Evolutionary conservation across 805 yeast genomes (phyloP).

Genomic region (Brettanomyces sp.): DNA sequence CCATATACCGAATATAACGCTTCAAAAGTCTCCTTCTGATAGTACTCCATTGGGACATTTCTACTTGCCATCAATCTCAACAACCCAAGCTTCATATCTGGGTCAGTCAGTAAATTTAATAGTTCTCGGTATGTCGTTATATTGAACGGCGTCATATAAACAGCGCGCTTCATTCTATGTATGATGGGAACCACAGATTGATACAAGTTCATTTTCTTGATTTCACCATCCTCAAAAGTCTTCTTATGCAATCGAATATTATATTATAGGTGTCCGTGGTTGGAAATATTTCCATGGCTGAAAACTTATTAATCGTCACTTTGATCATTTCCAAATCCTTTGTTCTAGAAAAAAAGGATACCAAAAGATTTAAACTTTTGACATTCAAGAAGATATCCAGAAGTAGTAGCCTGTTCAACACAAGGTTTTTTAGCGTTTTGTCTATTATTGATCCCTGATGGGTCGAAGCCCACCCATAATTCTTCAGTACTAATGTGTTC

Average conservation of each 20-base stretch:
- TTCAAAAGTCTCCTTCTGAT: not conserved
- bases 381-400: slow-evolving; percentile 1
- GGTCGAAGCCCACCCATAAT: not conserved
- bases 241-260: slow-evolving; percentile 1
- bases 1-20: slow-evolving; percentile 1
- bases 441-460: not conserved
- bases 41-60: not conserved
- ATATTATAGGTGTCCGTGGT: slow-evolving; percentile 4
- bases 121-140: not conserved
- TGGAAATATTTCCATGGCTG: slow-evolving; percentile 2
- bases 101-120: not conserved
- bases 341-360: slow-evolving; percentile 4
- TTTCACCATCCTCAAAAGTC: not conserved
- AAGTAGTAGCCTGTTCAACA: not conserved
- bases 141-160: not conserved
- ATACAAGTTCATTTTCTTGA: not conserved
- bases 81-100: not conserved
- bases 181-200: not conserved
- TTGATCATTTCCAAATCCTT: slow-evolving; percentile 1
- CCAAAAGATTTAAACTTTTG: slow-evolving; percentile 7
- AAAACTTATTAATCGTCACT: slow-evolving; percentile 1
- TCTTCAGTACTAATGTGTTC: not conserved
- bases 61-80: not conserved
- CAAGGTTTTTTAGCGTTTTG: not conserved
- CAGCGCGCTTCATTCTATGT: not conserved